phyloP scores from a whole-genome alignment of 495 filamentous ascomycete genomes.

The Aspergillus nidulans region DNA sequence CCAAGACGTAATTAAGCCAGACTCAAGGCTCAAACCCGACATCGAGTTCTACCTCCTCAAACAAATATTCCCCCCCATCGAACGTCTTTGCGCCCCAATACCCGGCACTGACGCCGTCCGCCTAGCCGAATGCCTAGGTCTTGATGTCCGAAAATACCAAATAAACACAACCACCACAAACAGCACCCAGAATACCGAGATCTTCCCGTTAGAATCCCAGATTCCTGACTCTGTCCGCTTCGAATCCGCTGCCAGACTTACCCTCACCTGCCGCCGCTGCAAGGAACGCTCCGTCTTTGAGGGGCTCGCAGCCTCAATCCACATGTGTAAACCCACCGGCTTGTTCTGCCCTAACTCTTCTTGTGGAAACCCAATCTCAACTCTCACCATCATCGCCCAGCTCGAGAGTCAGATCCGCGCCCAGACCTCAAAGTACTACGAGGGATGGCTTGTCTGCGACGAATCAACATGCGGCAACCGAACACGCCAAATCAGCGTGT shows the following conservation, averaged over 20 bases:
- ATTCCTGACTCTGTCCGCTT: constrained; percentile 84
- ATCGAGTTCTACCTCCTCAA: constrained; percentile 96
- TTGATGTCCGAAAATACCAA: constrained; percentile 84
- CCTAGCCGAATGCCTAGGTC: constrained; percentile 87
- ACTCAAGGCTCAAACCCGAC: constrained; percentile 73
- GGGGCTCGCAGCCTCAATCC: constrained; percentile 56
- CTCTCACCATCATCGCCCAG: constrained; percentile 75
- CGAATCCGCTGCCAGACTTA: constrained; percentile 67
- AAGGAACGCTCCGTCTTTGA: constrained; percentile 66
- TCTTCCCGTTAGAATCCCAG: constrained; percentile 88
- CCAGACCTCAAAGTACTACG: constrained; percentile 79
- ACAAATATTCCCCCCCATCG: constrained; percentile 97
- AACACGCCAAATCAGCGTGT: constrained; percentile 87
- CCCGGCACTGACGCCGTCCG: constrained; percentile 82
- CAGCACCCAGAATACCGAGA: constrained; percentile 52
- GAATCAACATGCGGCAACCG: constrained; percentile 81
- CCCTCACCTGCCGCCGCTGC: constrained; percentile 77
- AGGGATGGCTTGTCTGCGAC: constrained; percentile 86
- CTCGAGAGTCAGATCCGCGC: constrained; percentile 77
- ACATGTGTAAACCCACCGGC: constrained; percentile 65
- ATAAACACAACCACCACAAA: constrained; percentile 55
- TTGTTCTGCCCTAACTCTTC: constrained; percentile 60
- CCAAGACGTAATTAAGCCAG: constrained; percentile 76
- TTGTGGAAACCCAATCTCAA: constrained; percentile 62
- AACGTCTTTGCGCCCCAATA: constrained; percentile 95